Evolutionary conservation across 75 land plant genomes (phyloP).

Genomic region (Ceratopteris richardii): DNA sequence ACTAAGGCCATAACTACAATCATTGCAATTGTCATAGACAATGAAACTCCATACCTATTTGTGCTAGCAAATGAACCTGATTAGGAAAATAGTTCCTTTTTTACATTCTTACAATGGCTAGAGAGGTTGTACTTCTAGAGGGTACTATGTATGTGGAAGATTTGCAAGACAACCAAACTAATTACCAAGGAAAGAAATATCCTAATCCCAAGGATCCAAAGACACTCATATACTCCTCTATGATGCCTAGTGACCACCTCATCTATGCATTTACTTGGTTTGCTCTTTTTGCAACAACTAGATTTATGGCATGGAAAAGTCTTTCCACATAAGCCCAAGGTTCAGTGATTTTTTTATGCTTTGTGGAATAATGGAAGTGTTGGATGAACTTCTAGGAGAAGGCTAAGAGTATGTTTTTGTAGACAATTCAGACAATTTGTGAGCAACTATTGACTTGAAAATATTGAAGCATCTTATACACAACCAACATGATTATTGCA

Average conservation of each 20-base stretch:
- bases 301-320: slow-evolving; percentile 77
- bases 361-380: no score
- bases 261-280: slow-evolving; percentile 92
- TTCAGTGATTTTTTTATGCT: no score
- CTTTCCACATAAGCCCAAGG: slow-evolving; percentile 14
- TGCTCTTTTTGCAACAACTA: slow-evolving; percentile 77
- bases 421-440: no score
- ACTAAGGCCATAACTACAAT: slow-evolving; percentile 37
- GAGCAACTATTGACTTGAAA: no score
- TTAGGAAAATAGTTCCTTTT: slow-evolving; percentile 87
- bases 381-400: no score
- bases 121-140: slow-evolving; percentile 56
- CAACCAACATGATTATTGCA: no score
- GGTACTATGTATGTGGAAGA: slow-evolving; percentile 73
- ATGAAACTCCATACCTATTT: slow-evolving; percentile 88
- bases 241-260: slow-evolving; percentile 92
- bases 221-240: slow-evolving; percentile 56
- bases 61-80: slow-evolving; percentile 81
- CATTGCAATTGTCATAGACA: slow-evolving; percentile 70
- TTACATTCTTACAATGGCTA: slow-evolving; percentile 71
- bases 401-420: no score
- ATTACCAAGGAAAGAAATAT: slow-evolving; percentile 49
- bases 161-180: slow-evolving; percentile 31
- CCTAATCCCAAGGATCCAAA: slow-evolving; percentile 81
- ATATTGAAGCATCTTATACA: no score